Percentiles rank a stretch among this genome's conserved stretches.
Conservation (phyloP, 306 rosid species). For the Parietaria judaica region DNA sequence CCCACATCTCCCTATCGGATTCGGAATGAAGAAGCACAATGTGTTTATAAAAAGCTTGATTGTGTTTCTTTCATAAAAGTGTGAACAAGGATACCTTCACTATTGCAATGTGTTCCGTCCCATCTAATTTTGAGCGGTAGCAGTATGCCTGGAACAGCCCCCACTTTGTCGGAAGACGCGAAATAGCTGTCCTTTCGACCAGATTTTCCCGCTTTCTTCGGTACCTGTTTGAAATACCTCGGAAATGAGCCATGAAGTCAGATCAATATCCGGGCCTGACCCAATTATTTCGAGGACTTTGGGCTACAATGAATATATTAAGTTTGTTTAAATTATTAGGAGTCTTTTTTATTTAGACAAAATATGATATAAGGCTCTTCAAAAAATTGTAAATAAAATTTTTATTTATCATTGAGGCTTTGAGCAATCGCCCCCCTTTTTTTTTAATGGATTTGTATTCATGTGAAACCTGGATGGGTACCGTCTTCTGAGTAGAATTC, state of each 20-base stretch:
- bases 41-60: not conserved
- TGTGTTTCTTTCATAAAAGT: too few species aligned
- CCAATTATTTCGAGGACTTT: too few species aligned
- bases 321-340: too few species aligned
- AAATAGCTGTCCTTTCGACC: constrained; percentile 57
- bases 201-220: constrained; percentile 77
- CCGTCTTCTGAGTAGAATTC: too few species aligned
- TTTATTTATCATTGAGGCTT: too few species aligned
- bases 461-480: too few species aligned
- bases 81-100: constrained; percentile 43
- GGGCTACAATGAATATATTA: too few species aligned
- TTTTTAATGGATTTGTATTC: too few species aligned
- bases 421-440: too few species aligned
- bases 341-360: too few species aligned
- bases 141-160: constrained; percentile 70
- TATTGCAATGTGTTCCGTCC: constrained; percentile 69
- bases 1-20: constrained; percentile 56
- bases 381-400: too few species aligned
- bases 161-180: constrained; percentile 78
- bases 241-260: not conserved
- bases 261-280: not conserved
- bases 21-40: not conserved
- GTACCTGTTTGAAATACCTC: constrained; percentile 36
- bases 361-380: too few species aligned
- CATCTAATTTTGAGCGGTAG: constrained; percentile 63